These are phyloP conservation scores for Diospyros kaki DNA, from an alignment of 148 eudicot genomes.

Conservation along the genomic window DNA sequence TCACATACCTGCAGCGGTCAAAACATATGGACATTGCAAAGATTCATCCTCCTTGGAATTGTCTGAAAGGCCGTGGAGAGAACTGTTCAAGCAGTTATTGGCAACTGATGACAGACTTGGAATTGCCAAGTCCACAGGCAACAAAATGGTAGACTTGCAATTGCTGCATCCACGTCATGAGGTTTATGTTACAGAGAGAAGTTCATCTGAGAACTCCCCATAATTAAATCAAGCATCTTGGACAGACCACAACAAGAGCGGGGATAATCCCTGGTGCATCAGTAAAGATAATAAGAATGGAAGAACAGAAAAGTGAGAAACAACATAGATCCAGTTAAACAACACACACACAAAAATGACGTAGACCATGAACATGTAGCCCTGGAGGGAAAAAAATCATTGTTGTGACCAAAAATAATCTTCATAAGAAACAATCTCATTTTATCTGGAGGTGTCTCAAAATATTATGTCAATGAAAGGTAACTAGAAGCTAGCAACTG, in stretches of 20 bases:
- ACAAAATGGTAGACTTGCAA: neutral
- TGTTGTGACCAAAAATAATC: neutral
- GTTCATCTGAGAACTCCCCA: neutral
- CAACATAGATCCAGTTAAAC: neutral
- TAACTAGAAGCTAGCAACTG: neutral
- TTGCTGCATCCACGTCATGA: neutral
- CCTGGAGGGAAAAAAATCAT: neutral
- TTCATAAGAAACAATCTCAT: neutral
- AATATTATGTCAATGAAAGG: neutral
- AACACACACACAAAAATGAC: neutral
- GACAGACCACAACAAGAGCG: neutral
- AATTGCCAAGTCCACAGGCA: neutral
- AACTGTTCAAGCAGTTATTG: neutral
- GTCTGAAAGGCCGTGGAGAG: no score
- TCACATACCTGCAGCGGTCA: no score
- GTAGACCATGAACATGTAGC: neutral
- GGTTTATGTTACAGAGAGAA: no score
- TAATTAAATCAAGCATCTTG: neutral
- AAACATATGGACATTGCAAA: no score
- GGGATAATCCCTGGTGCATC: neutral
- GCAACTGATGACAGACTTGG: neutral
- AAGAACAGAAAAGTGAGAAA: neutral
- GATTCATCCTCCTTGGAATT: no score
- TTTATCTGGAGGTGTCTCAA: neutral
- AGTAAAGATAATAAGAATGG: neutral